These are phyloP conservation scores for Rhododendron simsii DNA, from an alignment of 148 eudicot genomes.

Conservation along the genomic window DNA sequence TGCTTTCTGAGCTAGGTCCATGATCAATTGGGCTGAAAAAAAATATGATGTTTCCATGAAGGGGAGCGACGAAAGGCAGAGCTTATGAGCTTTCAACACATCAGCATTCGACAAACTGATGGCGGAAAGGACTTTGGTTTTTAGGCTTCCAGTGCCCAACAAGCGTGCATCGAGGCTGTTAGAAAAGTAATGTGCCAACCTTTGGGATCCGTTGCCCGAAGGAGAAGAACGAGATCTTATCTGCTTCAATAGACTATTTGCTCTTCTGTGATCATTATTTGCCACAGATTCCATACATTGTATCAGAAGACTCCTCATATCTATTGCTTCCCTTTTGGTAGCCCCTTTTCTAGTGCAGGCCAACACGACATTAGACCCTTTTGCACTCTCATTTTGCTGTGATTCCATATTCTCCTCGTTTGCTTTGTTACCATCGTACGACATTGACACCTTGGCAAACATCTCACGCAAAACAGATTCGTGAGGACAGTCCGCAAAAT, in stretches of 20 bases:
- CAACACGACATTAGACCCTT: constrained; percentile 8
- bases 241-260: constrained; percentile 32
- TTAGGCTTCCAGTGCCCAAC: constrained; percentile 25
- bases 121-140: constrained; percentile 3
- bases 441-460: constrained; percentile 41
- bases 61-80: constrained; percentile 44
- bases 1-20: constrained; percentile 22
- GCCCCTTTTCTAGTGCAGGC: constrained; percentile 11
- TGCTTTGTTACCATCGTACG: constrained; percentile 9
- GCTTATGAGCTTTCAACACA: constrained; percentile 37
- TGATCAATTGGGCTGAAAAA: constrained; percentile 35
- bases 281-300: constrained; percentile 45
- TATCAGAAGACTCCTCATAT: constrained; percentile 39
- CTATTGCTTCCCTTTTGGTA: constrained; percentile 27
- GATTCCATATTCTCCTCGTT: background rate
- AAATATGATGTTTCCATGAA: constrained; percentile 41
- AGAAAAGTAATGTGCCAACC: constrained; percentile 57
- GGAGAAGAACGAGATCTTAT: constrained; percentile 45
- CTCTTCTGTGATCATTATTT: constrained; percentile 26
- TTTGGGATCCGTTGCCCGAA: constrained; percentile 40
- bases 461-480: constrained; percentile 31
- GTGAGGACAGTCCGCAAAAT: constrained; percentile 17
- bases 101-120: constrained; percentile 20
- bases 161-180: constrained; percentile 54
- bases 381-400: background rate